Base-by-base conservation (phyloP, 2,329 filamentous ascomycete species). In the Aspergillus thermomutatus region DNA sequence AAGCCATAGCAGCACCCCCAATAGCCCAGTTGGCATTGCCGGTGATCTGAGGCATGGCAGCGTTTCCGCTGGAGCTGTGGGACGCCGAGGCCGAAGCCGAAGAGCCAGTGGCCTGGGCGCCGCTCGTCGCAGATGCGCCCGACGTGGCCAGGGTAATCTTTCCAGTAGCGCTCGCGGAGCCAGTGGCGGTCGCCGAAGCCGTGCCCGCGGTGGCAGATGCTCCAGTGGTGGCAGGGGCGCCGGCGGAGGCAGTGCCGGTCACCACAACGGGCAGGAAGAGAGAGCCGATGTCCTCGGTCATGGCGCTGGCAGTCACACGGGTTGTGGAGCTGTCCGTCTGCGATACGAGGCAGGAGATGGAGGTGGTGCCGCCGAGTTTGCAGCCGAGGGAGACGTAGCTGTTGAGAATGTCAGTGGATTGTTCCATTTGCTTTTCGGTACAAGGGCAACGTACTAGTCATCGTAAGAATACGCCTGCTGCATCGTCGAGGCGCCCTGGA, bases 281-380 rank as follows among this genome's bases (percentile, higher is more conserved):
- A 19, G 61, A 3, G 4, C 28, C 26, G 1, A 37, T 25, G 5
- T 49, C 46, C 64, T 61, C 60, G 60, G 63, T 64, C 28, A 67
- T 50, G 50, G 58, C 56, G 45, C 47, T 59, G 45, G 55, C 25
- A 40, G 49, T 49, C n/a, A 54, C 48, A 5, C 53, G 52, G 27
- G 62, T 62, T 5, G 55, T 59, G 19, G 54, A 61, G 19, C 54
- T 61, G 52, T 66, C 64, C n/a, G 55, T 43, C n/a, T 49, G 10
- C 9, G 61, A 27, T 7, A 55, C 56, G 6, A 47, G 54, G 62
- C 69, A 71, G 19, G 64, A 67, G 56, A 66, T 56, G 45, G 56
- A 66, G 48, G 69, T 69, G 34, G 66, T 66, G 50, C 64, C 60
- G 21, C 56, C 58, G 58, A 66, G 45, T 7, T 61, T 56, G 66